Conservation (phyloP, 2,329 filamentous ascomycete genomes). For the Paraphaeosphaeria minitans region DNA sequence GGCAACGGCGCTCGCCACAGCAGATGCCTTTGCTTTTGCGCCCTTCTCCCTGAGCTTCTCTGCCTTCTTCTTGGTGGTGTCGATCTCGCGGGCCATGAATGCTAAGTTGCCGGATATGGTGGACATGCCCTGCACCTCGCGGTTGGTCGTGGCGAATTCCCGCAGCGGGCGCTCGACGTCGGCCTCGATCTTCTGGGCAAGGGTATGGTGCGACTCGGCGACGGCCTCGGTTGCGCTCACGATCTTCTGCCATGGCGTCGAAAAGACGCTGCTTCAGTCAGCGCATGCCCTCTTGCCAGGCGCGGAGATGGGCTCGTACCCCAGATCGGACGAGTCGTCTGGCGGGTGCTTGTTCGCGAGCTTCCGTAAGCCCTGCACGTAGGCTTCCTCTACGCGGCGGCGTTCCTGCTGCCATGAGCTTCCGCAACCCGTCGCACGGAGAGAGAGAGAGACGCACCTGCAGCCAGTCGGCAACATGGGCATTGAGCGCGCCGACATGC, state of each 20-base stretch:
- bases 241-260: slow-evolving; percentile 87
- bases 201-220: slow-evolving; percentile 80
- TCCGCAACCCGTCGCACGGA: slow-evolving; percentile 9
- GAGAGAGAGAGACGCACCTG: slow-evolving; percentile 65
- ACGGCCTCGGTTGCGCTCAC: slow-evolving; percentile 78
- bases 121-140: slow-evolving; percentile 78
- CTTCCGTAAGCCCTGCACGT: slow-evolving; percentile 80
- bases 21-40: slow-evolving; percentile 73
- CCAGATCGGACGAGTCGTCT: slow-evolving; percentile 79
- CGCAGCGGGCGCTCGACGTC: slow-evolving; percentile 87
- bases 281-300: slow-evolving; percentile 10
- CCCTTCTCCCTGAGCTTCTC: slow-evolving; percentile 84
- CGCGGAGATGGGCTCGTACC: slow-evolving; percentile 63
- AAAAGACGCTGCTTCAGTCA: slow-evolving; percentile 73
- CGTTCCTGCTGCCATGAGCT: slow-evolving; percentile 71
- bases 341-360: slow-evolving; percentile 75
- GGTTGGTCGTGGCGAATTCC: slow-evolving; percentile 71
- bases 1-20: slow-evolving; percentile 74
- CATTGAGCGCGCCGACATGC: slow-evolving; percentile 83
- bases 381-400: slow-evolving; percentile 87
- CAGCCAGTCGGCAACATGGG: slow-evolving; percentile 94
- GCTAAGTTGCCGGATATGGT: slow-evolving; percentile 81
- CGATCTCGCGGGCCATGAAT: slow-evolving; percentile 82
- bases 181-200: slow-evolving; percentile 80
- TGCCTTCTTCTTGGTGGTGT: slow-evolving; percentile 81